These are phyloP conservation scores for Castanospermum australe DNA, from an alignment of 306 rosid genomes.

Conservation along the genomic window DNA sequence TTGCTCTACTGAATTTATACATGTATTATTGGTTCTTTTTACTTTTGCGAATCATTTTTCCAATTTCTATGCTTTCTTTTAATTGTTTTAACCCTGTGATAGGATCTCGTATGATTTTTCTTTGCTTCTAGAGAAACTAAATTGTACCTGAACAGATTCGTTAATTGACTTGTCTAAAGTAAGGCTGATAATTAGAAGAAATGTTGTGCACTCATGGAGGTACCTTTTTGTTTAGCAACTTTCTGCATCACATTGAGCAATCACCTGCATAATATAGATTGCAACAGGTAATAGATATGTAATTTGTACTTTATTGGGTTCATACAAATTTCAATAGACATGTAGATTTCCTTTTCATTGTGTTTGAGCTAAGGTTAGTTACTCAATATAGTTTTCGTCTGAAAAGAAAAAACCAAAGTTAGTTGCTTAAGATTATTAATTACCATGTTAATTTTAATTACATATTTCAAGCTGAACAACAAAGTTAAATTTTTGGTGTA, in stretches of 20 bases:
- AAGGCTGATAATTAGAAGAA: no score
- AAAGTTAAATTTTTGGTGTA: not conserved
- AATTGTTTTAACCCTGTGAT: not conserved
- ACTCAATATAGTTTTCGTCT: not conserved
- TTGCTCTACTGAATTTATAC: not conserved
- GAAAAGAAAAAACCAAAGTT: not conserved
- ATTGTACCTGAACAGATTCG: no score
- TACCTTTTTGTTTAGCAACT: no score
- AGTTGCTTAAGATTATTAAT: not conserved
- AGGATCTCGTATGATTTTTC: not conserved
- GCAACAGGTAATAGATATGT: no score
- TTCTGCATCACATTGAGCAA: no score
- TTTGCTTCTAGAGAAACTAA: not conserved
- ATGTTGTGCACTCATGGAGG: no score
- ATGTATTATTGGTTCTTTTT: not conserved
- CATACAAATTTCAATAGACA: no score
- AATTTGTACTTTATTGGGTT: no score
- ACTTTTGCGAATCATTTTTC: not conserved
- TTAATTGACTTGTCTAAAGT: no score
- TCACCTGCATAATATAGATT: no score
- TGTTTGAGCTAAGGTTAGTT: no score
- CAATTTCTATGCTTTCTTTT: not conserved
- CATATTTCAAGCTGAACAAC: not conserved
- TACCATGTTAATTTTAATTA: not conserved
- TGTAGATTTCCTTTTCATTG: no score